Base-by-base conservation (phyloP, 331 rosid species). In the Stylosanthes scabra region DNA sequence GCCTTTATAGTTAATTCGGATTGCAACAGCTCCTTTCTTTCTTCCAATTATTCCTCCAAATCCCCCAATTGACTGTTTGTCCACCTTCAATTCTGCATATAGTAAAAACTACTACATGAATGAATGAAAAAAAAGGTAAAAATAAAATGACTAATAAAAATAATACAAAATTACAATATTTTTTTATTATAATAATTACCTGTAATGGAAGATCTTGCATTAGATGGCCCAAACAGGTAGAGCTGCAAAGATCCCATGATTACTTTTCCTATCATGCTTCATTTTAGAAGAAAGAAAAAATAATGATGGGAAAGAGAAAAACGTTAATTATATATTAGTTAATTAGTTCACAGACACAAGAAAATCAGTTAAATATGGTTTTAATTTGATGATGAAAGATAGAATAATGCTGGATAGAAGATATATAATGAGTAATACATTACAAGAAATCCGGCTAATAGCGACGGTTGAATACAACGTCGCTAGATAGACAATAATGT, bases 21-120 rank as follows among this genome's bases (percentile, higher is more conserved):
- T 84, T 15, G 88, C 96, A 14, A 87, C 97, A 3, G 93, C 97
- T 0, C 93, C 97, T 79, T 91, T 91, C 82, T 86, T 91, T 68
- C 96, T 88, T 70, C 96, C 74, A 12, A 91, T 76, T 31, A 87
- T 66, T 72, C 96, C 90, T 70, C 96, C 97, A 45, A 69, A 89
- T 0, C 96, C 91, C 3, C 89, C 88, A 9, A 87, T 11, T 1
- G 91, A 74, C 14, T 77, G 62, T 60, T 83, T 89, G 64, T 91
- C 93, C n/a, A 73, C 86, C 57, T 86, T 79, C 64, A 87, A 15
- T 75, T 86, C 96, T 90, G 59, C 28, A 41, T 20, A 41, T 6
- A 6, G 71, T 44, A 44, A 8, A 54, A 54, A 25, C n/a, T 20
- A 25, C 55, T 0, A 13, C n/a, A 34, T 7, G 46, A 42, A 42